Conservation (phyloP, 805 yeast species). For the Candida adriatica region DNA sequence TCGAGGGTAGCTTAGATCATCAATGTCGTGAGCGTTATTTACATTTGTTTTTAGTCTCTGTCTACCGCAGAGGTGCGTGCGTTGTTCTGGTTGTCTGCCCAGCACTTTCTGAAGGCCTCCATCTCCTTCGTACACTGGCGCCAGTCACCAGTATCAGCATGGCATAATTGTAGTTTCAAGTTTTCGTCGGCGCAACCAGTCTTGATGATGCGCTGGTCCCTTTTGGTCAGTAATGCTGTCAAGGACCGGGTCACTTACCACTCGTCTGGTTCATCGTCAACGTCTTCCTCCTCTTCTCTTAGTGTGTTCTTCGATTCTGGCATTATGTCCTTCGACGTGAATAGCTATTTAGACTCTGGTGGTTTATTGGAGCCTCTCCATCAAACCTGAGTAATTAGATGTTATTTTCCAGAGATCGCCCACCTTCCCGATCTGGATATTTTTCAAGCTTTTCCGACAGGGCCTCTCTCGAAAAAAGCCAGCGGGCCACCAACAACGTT, state of each 20-base stretch:
- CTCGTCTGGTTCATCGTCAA: slow-evolving; percentile 61
- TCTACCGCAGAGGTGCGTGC: slow-evolving; percentile 32
- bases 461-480: no score
- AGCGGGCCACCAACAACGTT: no score
- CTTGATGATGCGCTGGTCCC: slow-evolving; percentile 65
- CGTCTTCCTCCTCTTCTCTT: slow-evolving; percentile 27
- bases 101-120: slow-evolving; percentile 36
- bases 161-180: slow-evolving; percentile 63
- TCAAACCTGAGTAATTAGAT: no score
- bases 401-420: no score
- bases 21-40: no score
- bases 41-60: slow-evolving; percentile 9
- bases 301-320: no score
- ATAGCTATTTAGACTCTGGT: no score
- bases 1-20: no score
- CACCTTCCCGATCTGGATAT: no score
- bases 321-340: no score
- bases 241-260: slow-evolving; percentile 36
- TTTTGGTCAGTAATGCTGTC: slow-evolving; percentile 12
- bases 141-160: slow-evolving; percentile 82
- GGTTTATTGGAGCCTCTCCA: no score
- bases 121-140: slow-evolving; percentile 59
- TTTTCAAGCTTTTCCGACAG: no score
- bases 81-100: slow-evolving; percentile 34
- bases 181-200: slow-evolving; percentile 80